Evolutionary conservation across 75 land plant species (phyloP), one percentile per base, ranked within the genome.

Genomic region (Picea glauca): DNA sequence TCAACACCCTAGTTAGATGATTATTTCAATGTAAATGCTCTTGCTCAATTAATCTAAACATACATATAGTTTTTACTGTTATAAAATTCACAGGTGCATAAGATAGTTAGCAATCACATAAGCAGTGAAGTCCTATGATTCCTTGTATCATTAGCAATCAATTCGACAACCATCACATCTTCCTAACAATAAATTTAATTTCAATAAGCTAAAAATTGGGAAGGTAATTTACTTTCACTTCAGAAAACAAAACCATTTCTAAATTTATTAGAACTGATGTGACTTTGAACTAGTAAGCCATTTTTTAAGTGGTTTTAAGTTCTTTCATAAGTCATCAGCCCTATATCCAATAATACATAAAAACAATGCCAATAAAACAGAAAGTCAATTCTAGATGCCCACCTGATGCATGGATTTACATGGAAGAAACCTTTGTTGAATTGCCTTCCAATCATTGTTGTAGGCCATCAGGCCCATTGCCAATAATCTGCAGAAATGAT

Each of bases 391-490:
- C 5, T 70, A 40, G 8, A 40, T 78, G 78, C 32, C 50, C 20
- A 97, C 99, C 98, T 95, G 98, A 82, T 98, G 91, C 58, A 77
- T 87, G 23, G 94, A 74, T 90, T 98, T 98, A 80, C 98, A 90
- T 81, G 99, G 99, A 84, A 98, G 93, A 86, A 91, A 93, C 17
- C 90, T 93, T 66, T 95, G 88, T 58, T 95, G 98, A 31, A 98
- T 95, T 6, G 92, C 88, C 32, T 82, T 89, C 99, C 99, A 98
- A 62, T 98, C 91, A 60, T 84, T 88, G 78, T 98, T 98, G 77
- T 83, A 95, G 76, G 88, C 86, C 98, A 98, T 91, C 74, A 98
- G 62, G 1, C 99, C 99, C 91, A 98, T 75, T 5, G 99, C 99
- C 50, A 98, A 79, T 78, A 98, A 87, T 80, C 99, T 98, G 82